Evolutionary conservation across 192 early-diverging fungal species (phyloP).

Genomic region (Entomortierella beljakovae): DNA sequence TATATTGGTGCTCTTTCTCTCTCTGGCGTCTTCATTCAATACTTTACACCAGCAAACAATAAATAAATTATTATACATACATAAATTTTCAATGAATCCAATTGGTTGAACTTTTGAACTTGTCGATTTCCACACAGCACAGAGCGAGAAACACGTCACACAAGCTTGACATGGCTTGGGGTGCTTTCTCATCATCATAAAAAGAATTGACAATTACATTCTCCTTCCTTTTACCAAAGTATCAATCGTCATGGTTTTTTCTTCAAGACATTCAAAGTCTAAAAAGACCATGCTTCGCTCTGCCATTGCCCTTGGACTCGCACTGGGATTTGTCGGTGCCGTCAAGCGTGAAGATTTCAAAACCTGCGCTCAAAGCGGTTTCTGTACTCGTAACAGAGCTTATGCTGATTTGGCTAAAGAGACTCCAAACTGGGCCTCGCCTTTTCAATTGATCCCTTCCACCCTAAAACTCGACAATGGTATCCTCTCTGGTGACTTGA

Average conservation of each 20-base stretch:
- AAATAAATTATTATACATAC: neutral
- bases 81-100: too few relatives aligned
- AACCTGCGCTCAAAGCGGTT: slow-evolving; percentile 85
- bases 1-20: slow-evolving; percentile 42
- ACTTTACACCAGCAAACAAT: neutral
- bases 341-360: slow-evolving; percentile 93
- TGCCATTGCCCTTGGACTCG: slow-evolving; percentile 40
- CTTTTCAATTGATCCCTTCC: slow-evolving; percentile 72
- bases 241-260: too few relatives aligned
- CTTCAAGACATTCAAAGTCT: slow-evolving; percentile 5
- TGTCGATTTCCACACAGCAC: too few relatives aligned
- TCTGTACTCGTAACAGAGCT: slow-evolving; percentile 90
- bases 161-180: too few relatives aligned
- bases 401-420: slow-evolving; percentile 72
- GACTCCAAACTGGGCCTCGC: slow-evolving; percentile 55
- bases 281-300: slow-evolving; percentile 36
- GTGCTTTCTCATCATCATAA: too few relatives aligned
- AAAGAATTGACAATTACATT: too few relatives aligned
- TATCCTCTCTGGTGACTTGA: slow-evolving; percentile 65
- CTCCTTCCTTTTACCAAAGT: too few relatives aligned
- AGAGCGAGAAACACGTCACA: too few relatives aligned
- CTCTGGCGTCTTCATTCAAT: slow-evolving; percentile 6
- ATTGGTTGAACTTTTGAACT: too few relatives aligned
- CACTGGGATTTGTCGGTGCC: slow-evolving; percentile 45
- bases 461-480: slow-evolving; percentile 68